These are phyloP conservation scores for Ambispora gerdemannii DNA, from an alignment of 192 early-diverging fungal genomes.

Conservation along the genomic window DNA sequence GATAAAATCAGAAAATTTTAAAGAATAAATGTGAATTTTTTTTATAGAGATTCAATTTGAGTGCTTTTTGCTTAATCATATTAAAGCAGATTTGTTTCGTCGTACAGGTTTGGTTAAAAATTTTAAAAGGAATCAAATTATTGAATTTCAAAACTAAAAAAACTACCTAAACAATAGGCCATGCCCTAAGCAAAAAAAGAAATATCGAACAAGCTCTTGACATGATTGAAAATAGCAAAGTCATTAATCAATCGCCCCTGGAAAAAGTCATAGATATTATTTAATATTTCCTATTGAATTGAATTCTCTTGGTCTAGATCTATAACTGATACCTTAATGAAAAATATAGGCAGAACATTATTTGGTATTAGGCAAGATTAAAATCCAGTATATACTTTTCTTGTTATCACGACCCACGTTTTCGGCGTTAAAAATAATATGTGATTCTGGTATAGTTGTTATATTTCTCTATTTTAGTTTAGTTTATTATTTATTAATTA, in stretches of 20 bases:
- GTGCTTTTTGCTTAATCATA: slow-evolving; percentile 42
- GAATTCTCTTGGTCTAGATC: neutral
- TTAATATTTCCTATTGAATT: no score
- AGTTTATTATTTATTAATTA: neutral
- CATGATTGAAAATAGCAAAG: slow-evolving; percentile 28
- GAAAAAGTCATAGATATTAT: slow-evolving; percentile 45
- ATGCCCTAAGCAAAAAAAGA: slow-evolving; percentile 35
- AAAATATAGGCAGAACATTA: slow-evolving; percentile 25
- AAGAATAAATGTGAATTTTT: neutral
- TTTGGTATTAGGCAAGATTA: slow-evolving; percentile 19
- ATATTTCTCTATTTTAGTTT: neutral
- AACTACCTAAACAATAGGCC: slow-evolving; percentile 22
- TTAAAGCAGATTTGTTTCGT: slow-evolving; percentile 43
- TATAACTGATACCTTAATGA: neutral
- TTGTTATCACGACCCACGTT: neutral
- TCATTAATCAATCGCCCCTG: slow-evolving; percentile 33
- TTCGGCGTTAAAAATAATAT: slow-evolving; percentile 42
- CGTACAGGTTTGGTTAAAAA: slow-evolving; percentile 44
- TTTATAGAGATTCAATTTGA: slow-evolving; percentile 28
- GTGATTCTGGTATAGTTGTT: slow-evolving; percentile 46
- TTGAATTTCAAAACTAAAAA: no score
- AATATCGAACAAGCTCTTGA: slow-evolving; percentile 40
- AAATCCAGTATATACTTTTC: slow-evolving; percentile 21
- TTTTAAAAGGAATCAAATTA: no score
- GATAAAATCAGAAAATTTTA: neutral